These are phyloP conservation scores for Vigna unguiculata DNA, from an alignment of 306 rosid genomes.

Conservation along the genomic window DNA sequence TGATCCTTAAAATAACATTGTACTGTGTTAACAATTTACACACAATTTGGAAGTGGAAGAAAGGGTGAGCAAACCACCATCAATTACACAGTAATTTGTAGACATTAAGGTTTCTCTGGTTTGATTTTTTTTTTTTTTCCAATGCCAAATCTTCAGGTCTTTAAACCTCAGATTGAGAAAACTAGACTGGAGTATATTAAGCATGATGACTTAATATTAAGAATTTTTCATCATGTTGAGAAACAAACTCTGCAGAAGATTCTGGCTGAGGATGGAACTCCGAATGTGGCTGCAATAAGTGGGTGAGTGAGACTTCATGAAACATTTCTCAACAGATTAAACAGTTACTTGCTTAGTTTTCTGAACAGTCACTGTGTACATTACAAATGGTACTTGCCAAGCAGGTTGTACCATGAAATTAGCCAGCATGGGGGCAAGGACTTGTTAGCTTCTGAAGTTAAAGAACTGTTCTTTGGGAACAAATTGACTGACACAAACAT, in stretches of 20 bases:
- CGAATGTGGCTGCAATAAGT: slow-evolving; percentile 52
- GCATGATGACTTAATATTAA: slow-evolving; percentile 53
- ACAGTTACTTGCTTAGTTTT: not conserved
- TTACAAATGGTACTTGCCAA: slow-evolving; percentile 6
- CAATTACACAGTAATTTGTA: not conserved
- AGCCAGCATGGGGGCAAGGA: slow-evolving; percentile 51
- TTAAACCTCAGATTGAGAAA: slow-evolving; percentile 60
- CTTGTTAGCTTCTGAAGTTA: slow-evolving; percentile 53
- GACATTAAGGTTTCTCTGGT: not conserved
- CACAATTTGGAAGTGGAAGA: not conserved
- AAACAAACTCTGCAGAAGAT: slow-evolving; percentile 61
- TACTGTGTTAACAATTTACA: not conserved
- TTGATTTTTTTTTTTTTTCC: slow-evolving; percentile 4
- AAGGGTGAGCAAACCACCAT: no score
- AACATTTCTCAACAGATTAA: slow-evolving; percentile 8
- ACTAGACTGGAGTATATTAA: slow-evolving; percentile 55
- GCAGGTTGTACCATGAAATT: slow-evolving; percentile 62
- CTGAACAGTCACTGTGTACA: not conserved
- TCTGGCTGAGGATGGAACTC: slow-evolving; percentile 58
- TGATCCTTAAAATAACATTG: no score
- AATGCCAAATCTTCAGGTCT: slow-evolving; percentile 44
- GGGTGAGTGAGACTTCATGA: slow-evolving; percentile 49
- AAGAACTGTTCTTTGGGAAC: slow-evolving; percentile 49
- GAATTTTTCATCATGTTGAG: slow-evolving; percentile 56
- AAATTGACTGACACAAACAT: slow-evolving; percentile 39